A percentile compares a stretch with the other conserved stretches of the same genome.
Conservation (phyloP, 2,329 filamentous ascomycete species). For the Rhinocladiella similis region DNA sequence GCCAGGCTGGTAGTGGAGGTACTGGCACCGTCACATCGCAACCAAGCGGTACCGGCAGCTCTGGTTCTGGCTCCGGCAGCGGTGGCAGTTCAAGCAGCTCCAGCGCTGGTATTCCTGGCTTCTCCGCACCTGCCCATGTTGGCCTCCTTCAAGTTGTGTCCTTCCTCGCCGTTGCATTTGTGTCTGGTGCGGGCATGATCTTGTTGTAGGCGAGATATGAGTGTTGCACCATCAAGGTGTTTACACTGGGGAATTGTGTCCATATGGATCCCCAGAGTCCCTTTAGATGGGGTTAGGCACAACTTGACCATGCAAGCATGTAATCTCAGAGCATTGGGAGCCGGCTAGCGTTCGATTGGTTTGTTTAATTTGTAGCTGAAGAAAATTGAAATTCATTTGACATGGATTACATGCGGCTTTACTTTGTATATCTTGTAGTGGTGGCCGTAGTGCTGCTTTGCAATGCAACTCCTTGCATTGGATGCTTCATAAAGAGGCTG, state of each 20-base stretch:
- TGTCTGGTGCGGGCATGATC: constrained; percentile 49
- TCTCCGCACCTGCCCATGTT: constrained; percentile 31
- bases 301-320: background rate
- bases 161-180: constrained; percentile 44
- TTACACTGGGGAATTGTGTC: background rate
- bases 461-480: too few relatives aligned
- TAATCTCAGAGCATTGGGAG: background rate
- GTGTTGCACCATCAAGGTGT: too few relatives aligned
- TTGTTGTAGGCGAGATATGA: constrained; percentile 39
- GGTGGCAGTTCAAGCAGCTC: constrained; percentile 31
- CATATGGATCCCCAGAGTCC: constrained; percentile 8
- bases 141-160: constrained; percentile 43
- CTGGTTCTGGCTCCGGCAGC: constrained; percentile 31
- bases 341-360: background rate
- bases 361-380: too few relatives aligned
- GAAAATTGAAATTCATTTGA: too few relatives aligned
- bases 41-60: constrained; percentile 35
- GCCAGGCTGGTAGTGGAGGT: constrained; percentile 41
- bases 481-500: too few relatives aligned
- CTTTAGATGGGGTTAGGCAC: background rate
- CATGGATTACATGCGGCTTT: too few relatives aligned
- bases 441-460: too few relatives aligned
- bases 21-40: constrained; percentile 41
- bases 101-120: constrained; percentile 15
- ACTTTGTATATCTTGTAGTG: too few relatives aligned